phyloP scores from a whole-genome alignment of 2,329 filamentous ascomycete species.

The Chrysosporium queenslandicum region DNA sequence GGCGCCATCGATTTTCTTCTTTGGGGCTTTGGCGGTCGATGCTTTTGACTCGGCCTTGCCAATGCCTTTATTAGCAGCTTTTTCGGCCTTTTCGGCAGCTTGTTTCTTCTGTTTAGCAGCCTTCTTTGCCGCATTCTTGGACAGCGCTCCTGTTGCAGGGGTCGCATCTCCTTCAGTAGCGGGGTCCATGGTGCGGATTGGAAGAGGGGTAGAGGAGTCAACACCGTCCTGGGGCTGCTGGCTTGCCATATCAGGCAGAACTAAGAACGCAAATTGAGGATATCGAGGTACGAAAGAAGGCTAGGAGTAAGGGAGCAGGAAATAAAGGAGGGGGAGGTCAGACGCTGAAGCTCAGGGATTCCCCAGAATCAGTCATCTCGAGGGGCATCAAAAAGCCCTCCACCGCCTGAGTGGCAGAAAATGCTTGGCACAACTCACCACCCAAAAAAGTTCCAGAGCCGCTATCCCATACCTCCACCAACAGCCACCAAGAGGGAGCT shows the following conservation, averaged over 20 bases:
- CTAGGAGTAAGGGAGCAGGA: background rate
- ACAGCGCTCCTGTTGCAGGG: constrained; percentile 27
- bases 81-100: constrained; percentile 34
- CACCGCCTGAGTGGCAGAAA: constrained; percentile 28
- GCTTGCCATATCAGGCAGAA: background rate
- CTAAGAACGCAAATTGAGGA: background rate
- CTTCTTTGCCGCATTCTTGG: constrained; percentile 40
- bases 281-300: background rate
- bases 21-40: constrained; percentile 32
- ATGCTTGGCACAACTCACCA: constrained; percentile 25
- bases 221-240: constrained; percentile 10
- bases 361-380: constrained; percentile 6
- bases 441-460: constrained; percentile 11
- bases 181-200: constrained; percentile 34
- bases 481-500: constrained; percentile 21
- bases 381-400: constrained; percentile 14
- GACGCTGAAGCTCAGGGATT: constrained; percentile 1
- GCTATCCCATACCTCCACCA: background rate
- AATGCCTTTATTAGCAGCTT: constrained; percentile 30
- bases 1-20: constrained; percentile 50
- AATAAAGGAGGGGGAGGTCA: constrained; percentile 12
- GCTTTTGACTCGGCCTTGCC: constrained; percentile 40
- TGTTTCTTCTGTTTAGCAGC: constrained; percentile 40
- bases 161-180: constrained; percentile 24
- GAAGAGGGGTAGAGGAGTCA: constrained; percentile 22